phyloP scores from a whole-genome alignment of 1,284 basidiomycete genomes.

The Ustilago nuda region DNA sequence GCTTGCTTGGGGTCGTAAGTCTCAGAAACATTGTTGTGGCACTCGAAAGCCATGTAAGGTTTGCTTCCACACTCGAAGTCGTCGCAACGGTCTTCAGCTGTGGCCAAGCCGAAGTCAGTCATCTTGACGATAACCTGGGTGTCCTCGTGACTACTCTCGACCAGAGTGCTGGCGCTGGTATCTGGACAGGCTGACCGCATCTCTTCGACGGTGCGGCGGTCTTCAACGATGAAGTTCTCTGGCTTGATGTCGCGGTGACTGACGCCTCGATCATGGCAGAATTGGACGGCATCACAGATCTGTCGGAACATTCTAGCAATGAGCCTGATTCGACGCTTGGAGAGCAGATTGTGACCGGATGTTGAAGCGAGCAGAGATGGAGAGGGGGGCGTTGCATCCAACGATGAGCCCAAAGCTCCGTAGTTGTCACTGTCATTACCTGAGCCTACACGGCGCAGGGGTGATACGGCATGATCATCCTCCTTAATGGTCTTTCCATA shows the following conservation, averaged over 20 bases:
- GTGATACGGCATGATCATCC: constrained; percentile 5
- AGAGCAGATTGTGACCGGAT: constrained; percentile 83
- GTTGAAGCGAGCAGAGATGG: constrained; percentile 85
- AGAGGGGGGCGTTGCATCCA: constrained; percentile 78
- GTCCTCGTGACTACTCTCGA: constrained; percentile 71
- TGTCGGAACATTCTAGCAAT: constrained; percentile 96
- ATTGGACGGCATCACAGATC: constrained; percentile 97
- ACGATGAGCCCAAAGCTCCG: constrained; percentile 22
- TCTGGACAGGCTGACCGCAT: constrained; percentile 73
- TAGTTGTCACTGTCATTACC: constrained; percentile 19
- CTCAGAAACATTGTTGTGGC: constrained; percentile 94
- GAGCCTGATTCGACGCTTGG: constrained; percentile 85
- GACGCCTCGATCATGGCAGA: constrained; percentile 92
- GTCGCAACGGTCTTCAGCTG: constrained; percentile 84
- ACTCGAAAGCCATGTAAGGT: constrained; percentile 99
- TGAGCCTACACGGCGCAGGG: neutral
- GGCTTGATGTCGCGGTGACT: constrained; percentile 99
- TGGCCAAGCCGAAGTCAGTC: constrained; percentile 95
- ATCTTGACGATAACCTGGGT: constrained; percentile 80
- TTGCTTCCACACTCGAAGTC: constrained; percentile 99
- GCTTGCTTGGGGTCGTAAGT: constrained; percentile 93
- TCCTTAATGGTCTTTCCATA: constrained; percentile 10
- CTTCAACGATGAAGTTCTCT: constrained; percentile 71
- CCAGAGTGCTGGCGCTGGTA: constrained; percentile 69
- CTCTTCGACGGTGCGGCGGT: constrained; percentile 49